Conservation (phyloP, 768 basidiomycete species). For the Pholiota molesta region DNA sequence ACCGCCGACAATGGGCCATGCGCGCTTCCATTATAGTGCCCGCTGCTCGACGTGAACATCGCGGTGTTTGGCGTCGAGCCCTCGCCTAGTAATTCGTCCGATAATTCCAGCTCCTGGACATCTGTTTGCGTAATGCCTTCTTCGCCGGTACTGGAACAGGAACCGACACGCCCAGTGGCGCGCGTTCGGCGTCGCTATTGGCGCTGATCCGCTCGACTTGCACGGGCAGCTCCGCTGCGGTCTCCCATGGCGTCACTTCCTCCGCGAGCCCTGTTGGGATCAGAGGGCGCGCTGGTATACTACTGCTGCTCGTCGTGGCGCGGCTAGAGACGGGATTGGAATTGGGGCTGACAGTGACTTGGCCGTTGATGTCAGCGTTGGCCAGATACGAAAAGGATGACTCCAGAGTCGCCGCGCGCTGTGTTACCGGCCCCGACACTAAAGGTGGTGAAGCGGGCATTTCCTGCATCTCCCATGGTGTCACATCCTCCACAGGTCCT, state of each 20-base stretch:
- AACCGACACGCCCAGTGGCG: neutral
- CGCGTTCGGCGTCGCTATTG: neutral
- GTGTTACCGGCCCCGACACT: neutral
- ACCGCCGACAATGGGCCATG: neutral
- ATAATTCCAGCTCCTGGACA: neutral
- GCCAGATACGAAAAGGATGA: neutral
- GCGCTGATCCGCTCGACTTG: neutral
- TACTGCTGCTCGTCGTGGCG: neutral
- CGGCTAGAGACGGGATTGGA: neutral
- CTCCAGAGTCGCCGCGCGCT: neutral
- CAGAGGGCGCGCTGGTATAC: neutral
- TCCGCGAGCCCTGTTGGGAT: constrained; percentile 15
- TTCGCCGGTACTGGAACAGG: neutral
- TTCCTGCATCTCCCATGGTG: constrained; percentile 15
- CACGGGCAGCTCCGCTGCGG: constrained; percentile 16
- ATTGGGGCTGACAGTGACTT: too few species aligned
- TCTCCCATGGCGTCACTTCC: constrained; percentile 28
- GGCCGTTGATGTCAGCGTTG: neutral
- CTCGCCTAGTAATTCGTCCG: neutral
- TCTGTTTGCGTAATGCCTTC: neutral
- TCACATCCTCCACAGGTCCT: constrained; percentile 22
- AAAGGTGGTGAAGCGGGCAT: constrained; percentile 5
- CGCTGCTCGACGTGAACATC: neutral
- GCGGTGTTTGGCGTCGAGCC: neutral
- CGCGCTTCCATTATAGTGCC: neutral